These are phyloP conservation scores for Auriscalpium vulgare DNA, from an alignment of 768 basidiomycete species.

Conservation along the genomic window DNA sequence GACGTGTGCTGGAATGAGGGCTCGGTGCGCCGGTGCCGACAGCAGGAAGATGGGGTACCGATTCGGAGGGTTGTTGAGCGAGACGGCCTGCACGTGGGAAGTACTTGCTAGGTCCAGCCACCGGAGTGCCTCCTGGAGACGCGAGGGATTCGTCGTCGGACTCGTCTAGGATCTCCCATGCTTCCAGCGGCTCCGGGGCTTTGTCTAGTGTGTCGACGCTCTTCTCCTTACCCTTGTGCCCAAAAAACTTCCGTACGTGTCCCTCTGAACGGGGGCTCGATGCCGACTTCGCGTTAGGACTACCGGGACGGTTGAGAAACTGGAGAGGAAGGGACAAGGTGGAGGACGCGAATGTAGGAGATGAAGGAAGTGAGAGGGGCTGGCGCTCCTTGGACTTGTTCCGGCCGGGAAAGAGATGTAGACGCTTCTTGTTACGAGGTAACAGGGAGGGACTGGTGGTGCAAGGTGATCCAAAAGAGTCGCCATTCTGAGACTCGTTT, in stretches of 20 bases:
- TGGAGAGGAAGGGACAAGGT: slow-evolving; percentile 13
- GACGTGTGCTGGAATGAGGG: slow-evolving; percentile 1
- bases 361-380: slow-evolving; percentile 13
- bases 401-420: slow-evolving; percentile 10
- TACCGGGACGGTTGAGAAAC: slow-evolving; percentile 8
- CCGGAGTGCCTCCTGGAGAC: background rate
- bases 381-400: slow-evolving; percentile 10
- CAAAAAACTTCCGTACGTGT: slow-evolving; percentile 12
- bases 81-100: background rate
- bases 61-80: background rate
- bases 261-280: slow-evolving; percentile 8
- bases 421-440: slow-evolving; percentile 8
- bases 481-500: slow-evolving; percentile 5
- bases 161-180: slow-evolving; percentile 15
- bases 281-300: slow-evolving; percentile 2
- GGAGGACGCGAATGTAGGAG: slow-evolving; percentile 14
- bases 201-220: slow-evolving; percentile 3
- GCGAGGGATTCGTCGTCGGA: slow-evolving; percentile 2
- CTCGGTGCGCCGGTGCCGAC: background rate
- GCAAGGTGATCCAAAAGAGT: background rate
- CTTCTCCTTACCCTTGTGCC: slow-evolving; percentile 13
- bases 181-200: slow-evolving; percentile 8
- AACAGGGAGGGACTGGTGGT: slow-evolving; percentile 6
- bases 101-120: background rate
- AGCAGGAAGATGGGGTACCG: background rate